Percentiles rank a stretch among this genome's conserved stretches.
Conservation (phyloP, 108 stramenopile species). For the Pseudonitzschia multiseries region DNA sequence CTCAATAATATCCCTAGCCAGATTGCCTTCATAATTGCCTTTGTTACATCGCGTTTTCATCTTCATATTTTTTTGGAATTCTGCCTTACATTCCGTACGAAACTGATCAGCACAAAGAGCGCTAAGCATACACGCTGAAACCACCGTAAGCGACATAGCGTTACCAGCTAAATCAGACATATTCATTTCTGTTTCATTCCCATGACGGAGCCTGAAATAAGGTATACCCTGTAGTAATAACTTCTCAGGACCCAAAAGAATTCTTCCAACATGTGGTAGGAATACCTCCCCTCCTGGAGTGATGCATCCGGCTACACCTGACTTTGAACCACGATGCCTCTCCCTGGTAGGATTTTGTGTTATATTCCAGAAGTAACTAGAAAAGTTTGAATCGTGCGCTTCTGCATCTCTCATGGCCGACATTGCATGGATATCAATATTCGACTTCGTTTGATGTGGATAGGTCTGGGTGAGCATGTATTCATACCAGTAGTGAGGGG, state of each 20-base stretch:
- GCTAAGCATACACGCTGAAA: slow-evolving; percentile 41
- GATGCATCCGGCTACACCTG: slow-evolving; percentile 67
- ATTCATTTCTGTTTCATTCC: slow-evolving; percentile 76
- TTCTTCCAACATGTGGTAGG: slow-evolving; percentile 62
- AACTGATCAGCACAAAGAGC: slow-evolving; percentile 68
- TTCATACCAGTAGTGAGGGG: slow-evolving; percentile 74
- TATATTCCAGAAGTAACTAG: slow-evolving; percentile 71
- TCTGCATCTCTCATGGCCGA: slow-evolving; percentile 65
- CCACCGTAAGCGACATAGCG: slow-evolving; percentile 75
- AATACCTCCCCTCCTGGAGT: slow-evolving; percentile 77
- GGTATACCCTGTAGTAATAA: slow-evolving; percentile 75
- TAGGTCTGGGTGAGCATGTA: slow-evolving; percentile 39
- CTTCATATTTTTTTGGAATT: too few species aligned
- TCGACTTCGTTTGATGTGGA: slow-evolving; percentile 43
- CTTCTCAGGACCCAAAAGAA: slow-evolving; percentile 74
- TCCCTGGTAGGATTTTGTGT: slow-evolving; percentile 66
- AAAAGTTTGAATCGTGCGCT: slow-evolving; percentile 55
- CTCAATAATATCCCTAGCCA: too few species aligned
- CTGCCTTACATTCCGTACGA: slow-evolving; percentile 28
- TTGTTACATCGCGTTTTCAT: too few species aligned
- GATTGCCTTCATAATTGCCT: too few species aligned
- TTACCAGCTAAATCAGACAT: slow-evolving; percentile 78
- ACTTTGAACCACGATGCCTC: slow-evolving; percentile 47
- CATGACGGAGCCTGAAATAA: slow-evolving; percentile 60
- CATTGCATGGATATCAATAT: slow-evolving; percentile 55